These are phyloP conservation scores for Hyphodiscus sp. DNA, from an alignment of 2,329 filamentous ascomycete genomes.

Conservation along the genomic window DNA sequence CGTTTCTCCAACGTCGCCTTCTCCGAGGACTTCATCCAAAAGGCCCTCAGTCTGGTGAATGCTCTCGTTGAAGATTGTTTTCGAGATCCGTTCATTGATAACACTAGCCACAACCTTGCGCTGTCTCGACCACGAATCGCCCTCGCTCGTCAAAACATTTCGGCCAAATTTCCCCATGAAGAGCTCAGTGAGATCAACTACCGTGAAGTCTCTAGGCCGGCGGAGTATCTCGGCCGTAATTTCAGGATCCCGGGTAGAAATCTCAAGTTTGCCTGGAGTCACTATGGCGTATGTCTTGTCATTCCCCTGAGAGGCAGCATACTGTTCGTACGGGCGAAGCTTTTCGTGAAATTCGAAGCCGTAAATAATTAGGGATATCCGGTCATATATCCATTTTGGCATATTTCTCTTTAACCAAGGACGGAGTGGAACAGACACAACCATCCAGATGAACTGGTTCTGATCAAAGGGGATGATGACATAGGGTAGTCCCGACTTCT, in stretches of 20 bases:
- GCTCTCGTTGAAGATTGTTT: conserved; percentile 33
- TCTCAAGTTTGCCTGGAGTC: conserved; percentile 3
- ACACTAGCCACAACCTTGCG: conserved; percentile 34
- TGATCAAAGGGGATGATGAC: conserved; percentile 7
- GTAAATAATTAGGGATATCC: conserved; percentile 8
- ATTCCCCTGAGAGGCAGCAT: conserved; percentile 7
- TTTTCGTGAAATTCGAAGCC: conserved; percentile 11
- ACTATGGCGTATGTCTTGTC: conserved; percentile 9
- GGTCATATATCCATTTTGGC: conserved; percentile 7
- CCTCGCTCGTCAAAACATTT: conserved; percentile 9
- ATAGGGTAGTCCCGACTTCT: conserved; percentile 10
- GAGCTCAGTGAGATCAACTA: conserved; percentile 2
- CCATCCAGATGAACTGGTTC: conserved; percentile 8
- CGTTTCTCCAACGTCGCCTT: not conserved
- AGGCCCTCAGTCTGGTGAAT: conserved; percentile 29
- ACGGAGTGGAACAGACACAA: not conserved
- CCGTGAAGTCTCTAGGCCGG: conserved; percentile 7
- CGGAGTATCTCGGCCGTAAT: conserved; percentile 6
- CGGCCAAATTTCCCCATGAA: conserved; percentile 23
- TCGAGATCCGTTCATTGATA: conserved; percentile 37
- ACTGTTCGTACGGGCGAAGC: not conserved
- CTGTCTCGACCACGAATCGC: conserved; percentile 35
- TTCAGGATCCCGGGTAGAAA: conserved; percentile 9
- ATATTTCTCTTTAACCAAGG: conserved; percentile 4
- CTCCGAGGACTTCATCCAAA: conserved; percentile 9